Conservation (phyloP, 106 monocot genomes). For the Allium sativum region DNA sequence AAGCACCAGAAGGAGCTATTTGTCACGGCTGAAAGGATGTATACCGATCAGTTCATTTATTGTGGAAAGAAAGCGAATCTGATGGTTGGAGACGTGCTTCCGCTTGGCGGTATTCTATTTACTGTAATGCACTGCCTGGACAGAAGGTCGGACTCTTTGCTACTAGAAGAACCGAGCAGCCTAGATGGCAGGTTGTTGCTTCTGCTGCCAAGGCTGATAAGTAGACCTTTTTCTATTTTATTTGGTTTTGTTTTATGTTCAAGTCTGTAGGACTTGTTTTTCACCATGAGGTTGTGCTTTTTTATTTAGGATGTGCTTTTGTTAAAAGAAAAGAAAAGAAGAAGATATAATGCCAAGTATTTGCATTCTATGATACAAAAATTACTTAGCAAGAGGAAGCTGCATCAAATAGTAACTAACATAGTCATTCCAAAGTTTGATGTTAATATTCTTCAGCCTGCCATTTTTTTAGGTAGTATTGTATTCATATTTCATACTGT, state of each 20-base stretch:
- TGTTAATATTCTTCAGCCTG: too few relatives aligned
- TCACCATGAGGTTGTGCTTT: background rate
- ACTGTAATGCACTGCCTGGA: conserved; percentile 21
- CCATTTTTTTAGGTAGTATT: too few relatives aligned
- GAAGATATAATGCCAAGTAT: too few relatives aligned
- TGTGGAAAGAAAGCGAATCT: conserved; percentile 45
- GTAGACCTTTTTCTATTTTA: background rate
- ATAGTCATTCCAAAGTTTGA: too few relatives aligned
- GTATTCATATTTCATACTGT: too few relatives aligned
- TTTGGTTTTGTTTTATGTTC: background rate
- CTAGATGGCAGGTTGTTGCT: conserved; percentile 29
- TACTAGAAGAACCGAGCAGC: conserved; percentile 21
- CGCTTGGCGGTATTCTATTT: conserved; percentile 27
- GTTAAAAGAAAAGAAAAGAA: too few relatives aligned
- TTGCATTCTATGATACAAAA: too few relatives aligned
- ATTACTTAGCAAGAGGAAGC: too few relatives aligned
- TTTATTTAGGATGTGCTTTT: background rate
- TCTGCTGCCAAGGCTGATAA: conserved; percentile 31
- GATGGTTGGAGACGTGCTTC: conserved; percentile 49
- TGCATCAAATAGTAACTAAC: too few relatives aligned
- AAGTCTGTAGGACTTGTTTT: background rate
- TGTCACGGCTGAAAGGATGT: conserved; percentile 45
- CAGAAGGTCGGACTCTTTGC: conserved; percentile 28
- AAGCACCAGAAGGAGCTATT: conserved; percentile 59
- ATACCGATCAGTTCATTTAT: conserved; percentile 52